Base-by-base conservation (phyloP, 805 yeast genomes). In the Maudiozyma pseudohumilis region DNA sequence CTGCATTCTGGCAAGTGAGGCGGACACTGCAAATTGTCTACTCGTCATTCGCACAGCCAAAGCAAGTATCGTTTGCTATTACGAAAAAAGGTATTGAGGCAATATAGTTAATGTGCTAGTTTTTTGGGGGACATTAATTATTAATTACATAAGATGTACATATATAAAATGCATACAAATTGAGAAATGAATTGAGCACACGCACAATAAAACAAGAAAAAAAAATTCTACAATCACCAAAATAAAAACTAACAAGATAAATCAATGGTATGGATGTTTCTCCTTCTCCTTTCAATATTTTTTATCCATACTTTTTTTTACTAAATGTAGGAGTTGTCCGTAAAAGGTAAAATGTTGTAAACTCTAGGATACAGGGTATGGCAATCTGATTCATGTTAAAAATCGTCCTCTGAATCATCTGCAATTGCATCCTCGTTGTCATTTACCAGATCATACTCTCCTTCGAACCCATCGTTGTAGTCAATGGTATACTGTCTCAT, bases 381-480 rank as follows among this genome's bases (percentile, higher is more conserved):
- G n/a, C n/a, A n/a, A n/a, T n/a, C 16, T 28, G 17, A 28, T 6
- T 28, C 18, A 12, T 19, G 19, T 19, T 13, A 33, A 24, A 40
- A 40, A 21, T 55, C 61, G 30, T 48, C 52, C 19, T 59, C 61
- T 20, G 59, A 62, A 39, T 60, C 64, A 21, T 61, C 66, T 28
- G 55, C 63, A 17, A 60, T 62, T 9, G 60, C 64, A 15, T 53
- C 52, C 24, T 64, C 68, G 18, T 31, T 26, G 19, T 65, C 71
- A 26, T 60, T 55, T 3, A 65, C 65, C 36, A 70, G 49, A 46
- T 70, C 76, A 43, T 69, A 69, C 40, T 70, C 75, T 25, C 62
- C 68, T 34, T 64, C 66, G 37, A 53, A 58, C 12, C 61, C 58
- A 11, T 55, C 63, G 28, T 63, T 61, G 29, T 61, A 65, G 33